A percentile compares a stretch with the other conserved stretches of the same genome.
phyloP scores from a whole-genome alignment of 2,329 filamentous ascomycete genomes.

The Fusarium sarcochroum region DNA sequence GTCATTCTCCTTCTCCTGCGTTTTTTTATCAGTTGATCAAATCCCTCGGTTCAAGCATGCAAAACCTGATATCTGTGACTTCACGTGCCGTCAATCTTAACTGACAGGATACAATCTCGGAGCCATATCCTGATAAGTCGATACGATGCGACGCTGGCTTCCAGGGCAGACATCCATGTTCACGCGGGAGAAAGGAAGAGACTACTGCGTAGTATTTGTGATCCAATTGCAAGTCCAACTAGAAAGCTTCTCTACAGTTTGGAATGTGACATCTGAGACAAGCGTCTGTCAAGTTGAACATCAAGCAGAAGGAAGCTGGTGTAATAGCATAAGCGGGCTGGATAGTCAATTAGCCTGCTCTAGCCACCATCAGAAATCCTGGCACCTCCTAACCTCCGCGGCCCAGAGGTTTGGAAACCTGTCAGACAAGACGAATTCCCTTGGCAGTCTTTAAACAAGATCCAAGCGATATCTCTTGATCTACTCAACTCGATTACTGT shows the following conservation, averaged over 20 bases:
- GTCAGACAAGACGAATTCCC: background rate
- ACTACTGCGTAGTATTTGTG: background rate
- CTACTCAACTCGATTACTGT: background rate
- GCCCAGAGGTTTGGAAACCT: background rate
- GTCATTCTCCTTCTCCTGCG: conserved; percentile 13
- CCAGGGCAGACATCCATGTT: conserved; percentile 9
- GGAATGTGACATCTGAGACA: conserved; percentile 17
- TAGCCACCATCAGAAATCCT: background rate
- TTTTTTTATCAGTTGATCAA: conserved; percentile 12
- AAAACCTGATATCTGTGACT: conserved; percentile 9
- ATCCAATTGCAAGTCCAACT: background rate
- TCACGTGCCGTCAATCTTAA: conserved; percentile 29
- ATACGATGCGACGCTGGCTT: conserved; percentile 25
- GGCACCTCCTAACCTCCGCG: background rate
- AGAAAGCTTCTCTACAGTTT: conserved; percentile 22
- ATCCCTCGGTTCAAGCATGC: background rate
- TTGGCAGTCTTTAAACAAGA: background rate
- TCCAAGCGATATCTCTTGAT: background rate
- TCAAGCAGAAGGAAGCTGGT: background rate
- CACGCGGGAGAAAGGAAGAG: background rate
- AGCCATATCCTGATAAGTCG: conserved; percentile 30
- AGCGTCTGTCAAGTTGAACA: background rate
- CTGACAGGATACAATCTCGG: conserved; percentile 36
- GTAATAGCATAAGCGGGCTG: background rate
- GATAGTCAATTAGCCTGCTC: background rate